Conservation (phyloP, 176 grass and related monocot species). For the Triticum turgidum region DNA sequence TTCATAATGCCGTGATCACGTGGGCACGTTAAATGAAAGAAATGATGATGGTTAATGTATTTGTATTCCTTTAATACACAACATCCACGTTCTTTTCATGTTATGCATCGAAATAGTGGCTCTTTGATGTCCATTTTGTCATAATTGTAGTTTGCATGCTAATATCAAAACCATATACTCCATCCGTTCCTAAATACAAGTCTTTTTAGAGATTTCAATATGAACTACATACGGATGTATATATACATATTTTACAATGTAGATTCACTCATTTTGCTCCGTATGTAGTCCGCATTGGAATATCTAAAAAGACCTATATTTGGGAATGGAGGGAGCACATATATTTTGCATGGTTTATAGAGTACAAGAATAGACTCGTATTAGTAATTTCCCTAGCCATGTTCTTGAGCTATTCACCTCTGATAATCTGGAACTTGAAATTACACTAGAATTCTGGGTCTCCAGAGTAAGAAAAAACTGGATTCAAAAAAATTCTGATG, state of each 20-base stretch:
- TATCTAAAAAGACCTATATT: no score
- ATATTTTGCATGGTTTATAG: not conserved
- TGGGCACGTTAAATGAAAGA: not conserved
- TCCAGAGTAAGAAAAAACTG: not conserved
- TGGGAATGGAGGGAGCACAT: not conserved
- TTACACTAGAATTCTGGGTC: not conserved
- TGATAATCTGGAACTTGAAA: not conserved
- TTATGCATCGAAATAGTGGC: not conserved
- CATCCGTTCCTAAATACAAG: no score
- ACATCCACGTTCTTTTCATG: constrained; percentile 8
- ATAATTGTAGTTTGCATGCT: constrained; percentile 8
- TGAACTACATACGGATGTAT: no score
- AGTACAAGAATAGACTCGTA: not conserved
- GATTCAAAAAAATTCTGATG: not conserved
- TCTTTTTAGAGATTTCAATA: no score
- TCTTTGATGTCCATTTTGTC: not conserved
- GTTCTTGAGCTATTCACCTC: not conserved
- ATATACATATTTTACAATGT: no score
- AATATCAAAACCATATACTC: not conserved
- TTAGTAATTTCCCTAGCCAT: not conserved
- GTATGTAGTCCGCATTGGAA: no score
- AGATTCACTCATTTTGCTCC: no score
- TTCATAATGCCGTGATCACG: not conserved
- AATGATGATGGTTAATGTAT: not conserved
- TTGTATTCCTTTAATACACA: not conserved